A percentile compares a stretch with the other conserved stretches of the same genome.
Evolutionary conservation across 176 grass and related monocot genomes (phyloP).

Genomic region (Musa troglodytarum): DNA sequence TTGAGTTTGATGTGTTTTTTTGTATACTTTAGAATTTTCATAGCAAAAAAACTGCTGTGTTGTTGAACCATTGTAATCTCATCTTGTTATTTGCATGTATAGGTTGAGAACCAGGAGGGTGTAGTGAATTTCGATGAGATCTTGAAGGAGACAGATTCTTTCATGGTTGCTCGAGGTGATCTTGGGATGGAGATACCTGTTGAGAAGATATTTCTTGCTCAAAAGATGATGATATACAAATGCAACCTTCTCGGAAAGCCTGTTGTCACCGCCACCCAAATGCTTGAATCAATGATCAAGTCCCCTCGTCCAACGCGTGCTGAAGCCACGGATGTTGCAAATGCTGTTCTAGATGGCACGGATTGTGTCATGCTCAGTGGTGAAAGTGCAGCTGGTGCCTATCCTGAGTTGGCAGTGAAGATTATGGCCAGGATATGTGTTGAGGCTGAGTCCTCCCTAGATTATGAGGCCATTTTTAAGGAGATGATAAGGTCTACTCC

Average conservation of each 20-base stretch:
- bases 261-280: not conserved
- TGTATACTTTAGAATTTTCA: not conserved
- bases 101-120: slow-evolving; percentile 1
- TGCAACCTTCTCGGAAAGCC: not conserved
- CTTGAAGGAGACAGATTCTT: not conserved
- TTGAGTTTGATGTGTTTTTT: not conserved
- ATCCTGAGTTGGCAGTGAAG: slow-evolving; percentile 1
- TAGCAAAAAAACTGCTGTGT: not conserved
- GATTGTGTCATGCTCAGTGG: not conserved
- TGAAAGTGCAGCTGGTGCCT: not conserved
- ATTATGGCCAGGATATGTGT: not conserved
- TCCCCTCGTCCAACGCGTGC: not conserved
- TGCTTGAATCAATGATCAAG: slow-evolving; percentile 2
- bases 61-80: not conserved
- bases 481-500: slow-evolving; percentile 5
- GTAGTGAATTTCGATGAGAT: not conserved
- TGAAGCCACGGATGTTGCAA: not conserved
- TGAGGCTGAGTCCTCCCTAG: not conserved
- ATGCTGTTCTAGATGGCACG: not conserved
- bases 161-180: slow-evolving; percentile 2
- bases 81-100: not conserved
- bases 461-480: slow-evolving; percentile 2
- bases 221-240: slow-evolving; percentile 5
- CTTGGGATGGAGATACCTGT: not conserved
- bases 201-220: not conserved